A percentile compares a stretch with the other conserved stretches of the same genome.
phyloP scores from a whole-genome alignment of 495 filamentous ascomycete genomes.

The Physcia stellaris region DNA sequence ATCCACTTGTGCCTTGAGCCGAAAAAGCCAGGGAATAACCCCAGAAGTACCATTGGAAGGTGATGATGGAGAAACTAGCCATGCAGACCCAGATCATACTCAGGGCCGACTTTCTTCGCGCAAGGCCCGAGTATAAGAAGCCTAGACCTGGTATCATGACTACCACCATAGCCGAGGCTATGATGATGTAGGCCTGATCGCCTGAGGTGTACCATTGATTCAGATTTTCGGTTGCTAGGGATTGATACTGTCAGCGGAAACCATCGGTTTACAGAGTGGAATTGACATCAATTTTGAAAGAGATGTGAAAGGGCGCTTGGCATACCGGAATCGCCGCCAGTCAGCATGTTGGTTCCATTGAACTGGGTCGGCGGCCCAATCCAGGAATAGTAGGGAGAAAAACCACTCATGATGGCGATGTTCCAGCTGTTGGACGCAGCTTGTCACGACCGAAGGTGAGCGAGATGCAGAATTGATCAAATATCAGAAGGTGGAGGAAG shows the following conservation, averaged over 20 bases:
- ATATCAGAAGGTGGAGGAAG: no score
- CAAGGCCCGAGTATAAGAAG: slow-evolving; percentile 54
- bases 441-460: no score
- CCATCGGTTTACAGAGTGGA: background rate
- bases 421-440: no score
- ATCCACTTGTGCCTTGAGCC: slow-evolving; percentile 46
- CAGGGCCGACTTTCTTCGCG: slow-evolving; percentile 49
- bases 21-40: slow-evolving; percentile 62
- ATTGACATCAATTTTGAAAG: background rate
- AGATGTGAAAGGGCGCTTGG: no score
- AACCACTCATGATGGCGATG: slow-evolving; percentile 2
- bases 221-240: slow-evolving; percentile 53
- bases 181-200: slow-evolving; percentile 78
- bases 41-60: slow-evolving; percentile 68
- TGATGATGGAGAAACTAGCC: slow-evolving; percentile 48
- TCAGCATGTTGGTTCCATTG: slow-evolving; percentile 55
- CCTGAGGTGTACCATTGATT: slow-evolving; percentile 77
- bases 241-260: background rate
- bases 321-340: slow-evolving; percentile 75
- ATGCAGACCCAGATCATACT: slow-evolving; percentile 63
- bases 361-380: slow-evolving; percentile 61
- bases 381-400: slow-evolving; percentile 49
- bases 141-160: slow-evolving; percentile 72
- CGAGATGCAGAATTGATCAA: no score
- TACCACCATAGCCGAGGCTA: slow-evolving; percentile 88